Base-by-base conservation (phyloP, 352 stramenopile genomes). In the Phytopythium mirpurense region DNA sequence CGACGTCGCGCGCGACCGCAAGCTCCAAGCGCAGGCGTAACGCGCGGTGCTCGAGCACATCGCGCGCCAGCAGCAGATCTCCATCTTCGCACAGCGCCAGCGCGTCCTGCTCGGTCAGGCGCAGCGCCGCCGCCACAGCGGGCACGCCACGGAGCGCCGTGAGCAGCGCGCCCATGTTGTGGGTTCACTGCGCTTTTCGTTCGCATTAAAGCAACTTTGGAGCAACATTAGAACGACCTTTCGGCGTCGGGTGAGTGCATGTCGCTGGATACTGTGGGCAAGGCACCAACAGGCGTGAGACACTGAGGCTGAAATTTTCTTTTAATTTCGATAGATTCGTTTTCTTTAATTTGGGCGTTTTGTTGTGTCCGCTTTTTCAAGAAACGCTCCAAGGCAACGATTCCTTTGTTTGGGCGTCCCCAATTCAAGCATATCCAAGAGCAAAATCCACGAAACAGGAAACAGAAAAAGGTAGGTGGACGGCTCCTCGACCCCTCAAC, bases 31-130 rank as follows among this genome's bases (percentile, higher is more conserved):
- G 51, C 6, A 86, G 56, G 16, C 59, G 66, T 29, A 82, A 43
- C 27, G 51, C 16, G 11, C 56, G 49, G 37, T 83, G 56, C 9
- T 60, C 45, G 27, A 83, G 57, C 26, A 69, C 57, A 42, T 84
- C 76, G 6, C 76, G 70, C 21, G 63, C 48, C n/a, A 87, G 66
- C 35, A 87, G 57, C 51, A 87, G 26, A 36, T 87, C 76, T 18
- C 76, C 73, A 49, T 70, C 67, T 47, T 87, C 73, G 58, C 73
- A 77, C 26, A 84, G 55, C 23, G 70, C 72, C 38, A 83, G 51
- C 34, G 70, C 70, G 18, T 82, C 62, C 52, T 68, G 65, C 53
- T 67, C 54, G 35, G 54, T 23, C 29, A 66, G 29, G 27, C 60
- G 51, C 9, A 41, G 31, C 12, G 54, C 12, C 23, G 24, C 14